A percentile compares a stretch with the other conserved stretches of the same genome.
These are phyloP conservation scores for Mucor mucedo DNA, from an alignment of 371 early-diverging fungal species.

Conservation along the genomic window DNA sequence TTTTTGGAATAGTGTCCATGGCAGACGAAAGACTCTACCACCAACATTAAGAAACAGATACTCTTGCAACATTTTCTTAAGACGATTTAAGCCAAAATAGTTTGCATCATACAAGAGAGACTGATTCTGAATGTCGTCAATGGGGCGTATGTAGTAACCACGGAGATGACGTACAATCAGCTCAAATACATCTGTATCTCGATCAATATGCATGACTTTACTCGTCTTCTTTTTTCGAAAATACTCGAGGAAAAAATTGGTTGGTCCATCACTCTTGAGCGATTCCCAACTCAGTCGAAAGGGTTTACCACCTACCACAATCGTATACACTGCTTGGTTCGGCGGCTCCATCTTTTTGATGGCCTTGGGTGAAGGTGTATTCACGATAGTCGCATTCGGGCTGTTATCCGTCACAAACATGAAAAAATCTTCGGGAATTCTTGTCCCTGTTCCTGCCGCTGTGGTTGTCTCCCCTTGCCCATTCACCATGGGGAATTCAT, in stretches of 20 bases:
- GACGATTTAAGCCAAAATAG: constrained; percentile 56
- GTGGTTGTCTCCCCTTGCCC: neutral
- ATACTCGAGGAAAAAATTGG: constrained; percentile 48
- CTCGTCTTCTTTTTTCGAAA: constrained; percentile 37
- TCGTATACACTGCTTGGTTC: constrained; percentile 42
- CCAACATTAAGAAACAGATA: constrained; percentile 54
- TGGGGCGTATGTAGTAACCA: constrained; percentile 61
- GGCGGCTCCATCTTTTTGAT: constrained; percentile 20
- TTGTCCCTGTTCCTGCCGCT: neutral
- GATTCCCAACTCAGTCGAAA: constrained; percentile 56
- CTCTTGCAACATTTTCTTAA: constrained; percentile 51
- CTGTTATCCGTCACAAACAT: constrained; percentile 21
- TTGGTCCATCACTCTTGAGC: constrained; percentile 56
- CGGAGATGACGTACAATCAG: constrained; percentile 64
- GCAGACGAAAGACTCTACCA: constrained; percentile 46
- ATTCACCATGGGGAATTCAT: constrained; percentile 9
- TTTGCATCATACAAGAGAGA: constrained; percentile 56
- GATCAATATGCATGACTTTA: constrained; percentile 59
- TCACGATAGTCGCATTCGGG: neutral
- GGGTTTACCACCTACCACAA: constrained; percentile 49
- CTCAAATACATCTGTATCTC: constrained; percentile 62
- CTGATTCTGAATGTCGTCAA: constrained; percentile 54
- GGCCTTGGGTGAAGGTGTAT: neutral
- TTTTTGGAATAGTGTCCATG: constrained; percentile 47
- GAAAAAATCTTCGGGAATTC: constrained; percentile 30